Evolutionary conservation across 176 grass and related monocot species (phyloP), one percentile per base, ranked within the genome.

Genomic region (Carex cristatella): DNA sequence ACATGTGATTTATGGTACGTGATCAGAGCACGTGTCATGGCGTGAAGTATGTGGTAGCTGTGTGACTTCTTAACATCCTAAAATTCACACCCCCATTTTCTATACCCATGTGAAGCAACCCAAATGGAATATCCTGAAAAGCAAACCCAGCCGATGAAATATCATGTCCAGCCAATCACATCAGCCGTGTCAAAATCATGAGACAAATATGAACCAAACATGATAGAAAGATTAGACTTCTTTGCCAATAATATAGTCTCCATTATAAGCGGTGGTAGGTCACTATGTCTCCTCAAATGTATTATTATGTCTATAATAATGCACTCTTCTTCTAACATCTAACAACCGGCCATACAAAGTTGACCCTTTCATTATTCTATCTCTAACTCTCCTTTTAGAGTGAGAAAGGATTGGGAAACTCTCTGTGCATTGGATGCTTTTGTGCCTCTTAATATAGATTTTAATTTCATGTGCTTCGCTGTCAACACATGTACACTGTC

Each of bases 401-500:
- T 32, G 44, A 46, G 53, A 79, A 79, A 35, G 35, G 14, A 48
- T 49, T 7, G 16, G 15, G 38, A 42, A 71, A 46, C 68, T 71
- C 35, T 48, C n/a, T n/a, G 70, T 51, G 42, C 70, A 74, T 74
- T 74, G 70, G 70, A 74, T 74, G 70, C 42, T 72, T 48, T 72
- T 72, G 13, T 74, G 18, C 7, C 3, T 74, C 44, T 73, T 51
- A 19, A 74, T n/a, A 81, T n/a, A 19, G 55, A 35, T 58, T 57
- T 81, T 42, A 9, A n/a, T 12, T 81, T 87, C 94, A 95, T 95
- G 91, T 91, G 91, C 94, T 73, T 18, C 68, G 75, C 48, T 51
- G 48, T 51, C 48, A 51, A 51, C 91, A 88, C 91, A 88, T 95
- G 91, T 83, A 32, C 15, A 16, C 31, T 90, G 94, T 96, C 91